These are phyloP conservation scores for Colletotrichum magnum DNA, from an alignment of 2,329 filamentous ascomycete species.

Conservation along the genomic window DNA sequence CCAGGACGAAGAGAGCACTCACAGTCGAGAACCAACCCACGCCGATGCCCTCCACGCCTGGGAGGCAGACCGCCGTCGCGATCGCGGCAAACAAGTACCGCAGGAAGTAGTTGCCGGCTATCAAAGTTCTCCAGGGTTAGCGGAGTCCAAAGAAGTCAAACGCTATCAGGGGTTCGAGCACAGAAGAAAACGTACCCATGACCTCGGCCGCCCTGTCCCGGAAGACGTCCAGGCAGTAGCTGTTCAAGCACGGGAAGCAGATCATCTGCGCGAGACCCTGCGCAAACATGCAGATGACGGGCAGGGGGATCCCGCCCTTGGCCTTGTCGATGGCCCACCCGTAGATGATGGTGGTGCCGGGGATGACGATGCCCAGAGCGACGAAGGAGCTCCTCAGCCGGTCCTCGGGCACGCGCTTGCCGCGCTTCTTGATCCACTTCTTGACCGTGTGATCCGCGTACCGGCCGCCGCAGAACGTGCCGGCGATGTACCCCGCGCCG, in stretches of 20 bases:
- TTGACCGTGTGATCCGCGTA: constrained; percentile 77
- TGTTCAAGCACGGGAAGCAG: constrained; percentile 78
- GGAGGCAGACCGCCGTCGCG: constrained; percentile 79
- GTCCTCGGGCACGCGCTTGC: constrained; percentile 78
- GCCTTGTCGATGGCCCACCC: constrained; percentile 65
- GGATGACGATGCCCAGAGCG: constrained; percentile 73
- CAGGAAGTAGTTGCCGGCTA: constrained; percentile 84
- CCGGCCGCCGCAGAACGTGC: constrained; percentile 78
- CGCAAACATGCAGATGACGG: constrained; percentile 77
- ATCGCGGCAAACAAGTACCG: constrained; percentile 82
- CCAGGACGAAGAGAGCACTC: constrained; percentile 45
- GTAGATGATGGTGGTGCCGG: constrained; percentile 77
- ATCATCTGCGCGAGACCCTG: constrained; percentile 79
- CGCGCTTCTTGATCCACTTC: constrained; percentile 68
- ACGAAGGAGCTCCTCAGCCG: constrained; percentile 72
- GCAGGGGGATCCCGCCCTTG: constrained; percentile 62
- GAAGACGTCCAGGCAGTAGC: constrained; percentile 55
- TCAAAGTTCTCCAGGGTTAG: background rate
- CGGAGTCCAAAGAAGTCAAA: background rate
- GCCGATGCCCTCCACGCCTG: constrained; percentile 79
- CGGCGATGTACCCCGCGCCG: constrained; percentile 75
- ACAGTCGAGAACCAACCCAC: constrained; percentile 88
- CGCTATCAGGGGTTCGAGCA: too few species aligned
- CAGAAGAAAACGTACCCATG: constrained; percentile 20
- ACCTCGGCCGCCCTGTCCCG: constrained; percentile 37